These are phyloP conservation scores for Punctularia strigosozonata DNA, from an alignment of 768 basidiomycete species.

Conservation along the genomic window DNA sequence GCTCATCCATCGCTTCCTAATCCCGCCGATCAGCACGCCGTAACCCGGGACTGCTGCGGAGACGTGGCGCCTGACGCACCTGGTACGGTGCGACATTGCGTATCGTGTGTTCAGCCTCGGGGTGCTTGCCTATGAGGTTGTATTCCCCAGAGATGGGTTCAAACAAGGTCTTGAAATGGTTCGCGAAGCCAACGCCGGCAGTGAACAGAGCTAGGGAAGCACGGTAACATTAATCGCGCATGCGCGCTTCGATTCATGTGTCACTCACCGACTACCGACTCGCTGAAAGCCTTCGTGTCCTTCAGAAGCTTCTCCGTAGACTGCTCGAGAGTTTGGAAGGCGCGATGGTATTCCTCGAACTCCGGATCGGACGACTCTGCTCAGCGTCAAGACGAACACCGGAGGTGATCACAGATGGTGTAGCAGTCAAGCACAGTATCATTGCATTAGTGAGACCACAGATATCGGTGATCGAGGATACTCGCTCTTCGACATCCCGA, in stretches of 20 bases:
- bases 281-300: constrained; percentile 80
- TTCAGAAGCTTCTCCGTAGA: constrained; percentile 86
- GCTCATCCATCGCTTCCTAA: constrained; percentile 75
- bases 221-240: constrained; percentile 1
- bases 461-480: not conserved
- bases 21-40: too few species aligned
- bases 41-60: too few species aligned
- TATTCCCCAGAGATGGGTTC: constrained; percentile 65
- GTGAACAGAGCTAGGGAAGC: constrained; percentile 46
- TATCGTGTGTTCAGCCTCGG: constrained; percentile 67
- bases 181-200: constrained; percentile 47
- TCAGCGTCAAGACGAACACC: not conserved
- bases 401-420: not conserved
- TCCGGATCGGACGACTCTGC: constrained; percentile 76
- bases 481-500: constrained; percentile 88
- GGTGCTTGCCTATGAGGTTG: constrained; percentile 67
- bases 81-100: constrained; percentile 66
- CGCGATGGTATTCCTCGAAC: constrained; percentile 77
- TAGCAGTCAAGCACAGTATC: not conserved
- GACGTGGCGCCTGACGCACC: too few species aligned
- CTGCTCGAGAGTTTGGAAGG: constrained; percentile 67
- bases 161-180: constrained; percentile 53
- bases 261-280: constrained; percentile 62
- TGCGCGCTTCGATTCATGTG: too few species aligned
- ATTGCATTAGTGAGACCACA: not conserved